Evolutionary conservation across 768 basidiomycete species (phyloP).

Genomic region (Infundibulicybe gibba): DNA sequence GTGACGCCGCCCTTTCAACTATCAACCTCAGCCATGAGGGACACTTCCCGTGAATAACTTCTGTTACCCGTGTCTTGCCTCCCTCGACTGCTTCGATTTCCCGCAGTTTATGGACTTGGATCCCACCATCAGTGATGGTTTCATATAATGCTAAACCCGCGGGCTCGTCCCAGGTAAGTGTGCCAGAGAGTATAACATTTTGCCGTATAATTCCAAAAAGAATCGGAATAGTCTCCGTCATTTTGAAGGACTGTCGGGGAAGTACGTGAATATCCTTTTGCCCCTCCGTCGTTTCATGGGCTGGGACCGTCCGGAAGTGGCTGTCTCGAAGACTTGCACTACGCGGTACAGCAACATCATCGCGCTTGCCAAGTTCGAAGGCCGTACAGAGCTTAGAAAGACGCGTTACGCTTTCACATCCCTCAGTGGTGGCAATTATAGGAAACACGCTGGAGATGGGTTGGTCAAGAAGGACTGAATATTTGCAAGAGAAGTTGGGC

Average conservation of each 20-base stretch:
- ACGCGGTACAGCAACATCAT: slow-evolving; percentile 15
- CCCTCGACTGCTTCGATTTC: slow-evolving; percentile 21
- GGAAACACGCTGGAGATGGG: slow-evolving; percentile 23
- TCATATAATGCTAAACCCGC: slow-evolving; percentile 24
- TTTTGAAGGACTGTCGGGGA: slow-evolving; percentile 23
- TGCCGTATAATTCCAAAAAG: slow-evolving; percentile 23
- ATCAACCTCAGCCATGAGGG: slow-evolving; percentile 18
- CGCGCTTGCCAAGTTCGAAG: slow-evolving; percentile 19
- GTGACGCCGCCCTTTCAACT: slow-evolving; percentile 20
- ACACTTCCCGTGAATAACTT: slow-evolving; percentile 26
- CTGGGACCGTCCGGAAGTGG: slow-evolving; percentile 8
- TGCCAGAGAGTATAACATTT: slow-evolving; percentile 23
- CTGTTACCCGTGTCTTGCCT: slow-evolving; percentile 24
- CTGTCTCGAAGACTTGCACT: slow-evolving; percentile 9
- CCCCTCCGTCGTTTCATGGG: slow-evolving; percentile 4
- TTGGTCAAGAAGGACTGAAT: slow-evolving; percentile 22
- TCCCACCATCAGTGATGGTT: slow-evolving; percentile 11
- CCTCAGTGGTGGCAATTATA: slow-evolving; percentile 22
- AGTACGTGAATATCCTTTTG: slow-evolving; percentile 4
- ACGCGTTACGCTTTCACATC: slow-evolving; percentile 27
- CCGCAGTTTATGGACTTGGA: slow-evolving; percentile 26
- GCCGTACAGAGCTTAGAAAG: slow-evolving; percentile 24
- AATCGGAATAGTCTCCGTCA: slow-evolving; percentile 28
- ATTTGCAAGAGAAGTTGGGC: slow-evolving; percentile 25
- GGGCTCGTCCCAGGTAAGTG: slow-evolving; percentile 28